Base-by-base conservation (phyloP, 352 stramenopile species). In the Globisporangium alternatum region DNA sequence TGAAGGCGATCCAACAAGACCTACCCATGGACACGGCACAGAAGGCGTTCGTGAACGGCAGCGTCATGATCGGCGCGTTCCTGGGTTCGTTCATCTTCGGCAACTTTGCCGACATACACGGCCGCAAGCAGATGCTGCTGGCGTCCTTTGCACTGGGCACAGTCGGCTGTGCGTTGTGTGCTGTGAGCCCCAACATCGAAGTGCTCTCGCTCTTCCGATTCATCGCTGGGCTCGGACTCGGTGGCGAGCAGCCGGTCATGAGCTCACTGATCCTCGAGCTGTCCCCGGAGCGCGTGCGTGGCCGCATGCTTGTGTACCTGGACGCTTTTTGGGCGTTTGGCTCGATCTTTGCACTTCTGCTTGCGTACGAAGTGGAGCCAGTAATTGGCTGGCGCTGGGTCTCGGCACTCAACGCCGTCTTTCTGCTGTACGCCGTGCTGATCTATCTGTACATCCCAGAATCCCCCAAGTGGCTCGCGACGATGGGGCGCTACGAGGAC, bases 311-410 rank as follows among this genome's bases (percentile, higher is more conserved):
- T 28, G 68, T 71, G 28, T 41, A 71, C 22, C 37, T 74, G 28
- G 68, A 74, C 35, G 57, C 41, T 2, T 74, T 74, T 35, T 74
- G 68, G 68, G 60, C 64, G n/a, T 25, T 74, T 2, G 68, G 68
- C 33, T 57, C 49, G 41, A 72, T 74, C 17, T 8, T 71, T 0
- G 57, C 44, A 30, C 44, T 64, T 19, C 0, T 56, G 28, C 17
- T 64, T 12, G 43, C 57, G 25, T 56, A 56, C 21, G 57, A 56
- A 35, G 0, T 56, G 3, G 57, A 54, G 25, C 57, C 57, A 13
- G 6, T 33, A 7, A 56, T 64, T 8, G 57, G 57, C 30, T 64
- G 57, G 57, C 57, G 57, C 4, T 47, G 37, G 30, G 47, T 64
- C 25, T 15, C 21, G 30, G 22, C 25, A 13, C n/a, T 56, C 44